Evolutionary conservation across 2,329 filamentous ascomycete genomes (phyloP), one percentile per base, ranked within the genome.

Genomic region (Pseudocercospora vitis): DNA sequence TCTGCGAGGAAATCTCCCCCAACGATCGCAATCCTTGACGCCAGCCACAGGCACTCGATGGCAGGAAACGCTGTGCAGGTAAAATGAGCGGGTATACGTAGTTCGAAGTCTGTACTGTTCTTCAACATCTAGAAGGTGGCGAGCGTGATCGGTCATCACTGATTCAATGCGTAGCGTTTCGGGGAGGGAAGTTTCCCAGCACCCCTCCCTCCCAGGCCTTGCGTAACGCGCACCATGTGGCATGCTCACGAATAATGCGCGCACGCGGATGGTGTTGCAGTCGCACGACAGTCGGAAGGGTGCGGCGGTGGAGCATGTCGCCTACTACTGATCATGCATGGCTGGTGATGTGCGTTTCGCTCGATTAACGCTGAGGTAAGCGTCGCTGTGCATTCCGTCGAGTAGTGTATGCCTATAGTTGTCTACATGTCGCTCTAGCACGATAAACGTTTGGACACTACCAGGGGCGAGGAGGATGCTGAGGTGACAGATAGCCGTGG

Each of bases 1-100:
- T 47, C n/a, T 24, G 11, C 32, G 23, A 21, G 18, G 44, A 18
- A 47, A 14, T 28, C 3, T 19, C 21, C 42, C 42, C 21, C 11
- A 31, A 14, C 42, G 28, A 31, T 46, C 42, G 28, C 33, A 48
- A 52, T 39, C 35, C 35, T 39, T 39, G 35, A 39, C 35, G 35
- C 14, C 35, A 39, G 35, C 35, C 35, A 39, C 35, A 12, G 18
- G 35, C 37, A 40, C 18, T 23, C 7, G 8, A 40, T 16, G 16
- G n/a, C 11, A 19, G 23, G 19, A 23, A 40, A 40, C 16, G 37
- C 19, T 21, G 16, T 11, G 37, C 19, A 19, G 16, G 19, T 23
- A 12, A 39, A 40, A 40, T 40, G 37, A 40, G 37, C 37, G n/a
- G 35, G 8, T 39, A 9, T 23, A 16, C 26, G 16, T 37, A 37